Percentiles rank a stretch among this genome's conserved stretches.
phyloP scores from a whole-genome alignment of 192 early-diverging fungal genomes.

The Globomyces pollinis-pini region DNA sequence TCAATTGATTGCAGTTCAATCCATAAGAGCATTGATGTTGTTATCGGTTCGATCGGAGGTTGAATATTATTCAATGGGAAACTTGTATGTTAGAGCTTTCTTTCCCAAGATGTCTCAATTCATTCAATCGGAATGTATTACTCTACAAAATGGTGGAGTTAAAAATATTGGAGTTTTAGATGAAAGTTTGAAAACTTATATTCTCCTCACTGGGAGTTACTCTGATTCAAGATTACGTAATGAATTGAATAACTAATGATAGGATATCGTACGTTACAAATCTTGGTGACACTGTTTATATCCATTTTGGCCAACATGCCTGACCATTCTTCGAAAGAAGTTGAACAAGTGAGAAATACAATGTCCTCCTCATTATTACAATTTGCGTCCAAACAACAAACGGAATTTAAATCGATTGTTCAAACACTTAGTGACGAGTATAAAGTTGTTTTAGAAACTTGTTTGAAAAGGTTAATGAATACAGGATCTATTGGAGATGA shows the following conservation, averaged over 20 bases:
- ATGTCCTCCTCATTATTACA: neutral
- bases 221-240: neutral
- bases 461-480: constrained; percentile 16
- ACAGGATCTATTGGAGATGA: neutral
- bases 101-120: neutral
- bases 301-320: neutral
- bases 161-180: neutral
- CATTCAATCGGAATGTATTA: neutral
- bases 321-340: neutral
- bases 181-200: neutral
- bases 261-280: neutral
- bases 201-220: neutral
- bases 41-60: neutral
- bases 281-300: neutral
- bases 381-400: neutral
- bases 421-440: constrained; percentile 5
- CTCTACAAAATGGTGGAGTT: neutral
- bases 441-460: constrained; percentile 15
- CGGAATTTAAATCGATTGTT: constrained; percentile 9
- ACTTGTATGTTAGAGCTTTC: constrained; percentile 3
- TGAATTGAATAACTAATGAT: neutral
- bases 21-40: constrained; percentile 5
- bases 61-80: neutral
- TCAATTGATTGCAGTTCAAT: constrained; percentile 6
- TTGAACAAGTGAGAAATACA: neutral